Base-by-base conservation (phyloP, 192 early-diverging fungal species). In the Coemansia erecta region DNA sequence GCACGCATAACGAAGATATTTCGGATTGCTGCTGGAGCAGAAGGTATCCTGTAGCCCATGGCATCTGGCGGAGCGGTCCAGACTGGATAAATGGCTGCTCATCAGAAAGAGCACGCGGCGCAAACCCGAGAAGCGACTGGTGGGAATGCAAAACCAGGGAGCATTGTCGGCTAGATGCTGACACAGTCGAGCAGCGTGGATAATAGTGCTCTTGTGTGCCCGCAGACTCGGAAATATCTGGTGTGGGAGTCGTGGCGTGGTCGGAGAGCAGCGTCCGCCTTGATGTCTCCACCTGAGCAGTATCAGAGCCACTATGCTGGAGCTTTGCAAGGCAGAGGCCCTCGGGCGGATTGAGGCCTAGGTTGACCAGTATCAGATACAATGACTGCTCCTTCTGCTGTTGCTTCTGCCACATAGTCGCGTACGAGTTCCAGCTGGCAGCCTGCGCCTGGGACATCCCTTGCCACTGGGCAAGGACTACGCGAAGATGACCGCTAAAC, bases 381-480 rank as follows among this genome's bases (percentile, higher is more conserved):
- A 61, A 19, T 1, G 21, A 31, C 19, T 46, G 44, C 21, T 46
- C 17, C 42, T 43, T 43, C 21, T 18, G 47, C 19, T 54, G 49
- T 8, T 31, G 50, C 11, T 17, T 43, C 11, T 50, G 56, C 63
- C 63, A 70, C 2, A 56, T 46, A 2, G 14, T 47, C 9, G 52
- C 60, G 42, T 66, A 61, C 13, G 42, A 43, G 40, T 21, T 68
- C 74, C 74, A 77, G 14, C 44, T 33, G 18, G 54, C 24, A 7
- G 74, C 74, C 28, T 70, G 68, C 2, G 11, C 17, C 17, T 41
- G 49, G 1, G 58, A 33, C 74, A 71, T 68, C 3, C 74, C 74
- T 15, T 58, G 74, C 74, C 74, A 77, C 61, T 68, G 46, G 45
- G 52, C 68, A 41, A 77, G 51, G 18, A 77, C 65, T 15, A 77